Evolutionary conservation across 2,329 filamentous ascomycete species (phyloP).

Genomic region (Cordyceps sp.): DNA sequence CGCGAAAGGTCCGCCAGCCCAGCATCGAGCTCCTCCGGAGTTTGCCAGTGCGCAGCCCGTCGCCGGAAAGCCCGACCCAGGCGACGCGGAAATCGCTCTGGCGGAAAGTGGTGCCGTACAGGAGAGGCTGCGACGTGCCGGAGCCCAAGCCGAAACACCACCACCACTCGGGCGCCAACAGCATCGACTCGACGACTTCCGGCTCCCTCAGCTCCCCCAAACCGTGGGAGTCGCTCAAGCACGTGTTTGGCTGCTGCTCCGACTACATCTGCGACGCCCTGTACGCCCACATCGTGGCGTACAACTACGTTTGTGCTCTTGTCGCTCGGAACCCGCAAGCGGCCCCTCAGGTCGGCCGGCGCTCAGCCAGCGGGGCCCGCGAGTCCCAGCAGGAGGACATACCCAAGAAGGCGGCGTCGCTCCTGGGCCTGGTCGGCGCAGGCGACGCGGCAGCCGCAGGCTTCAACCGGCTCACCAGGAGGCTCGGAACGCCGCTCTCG

Average conservation of each 20-base stretch:
- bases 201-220: constrained; percentile 8
- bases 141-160: constrained; percentile 1
- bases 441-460: constrained; percentile 6
- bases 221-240: constrained; percentile 28
- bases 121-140: constrained; percentile 6
- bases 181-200: constrained; percentile 5
- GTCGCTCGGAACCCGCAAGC: constrained; percentile 9
- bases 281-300: constrained; percentile 41
- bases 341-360: constrained; percentile 3
- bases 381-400: constrained; percentile 18
- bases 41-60: constrained; percentile 5
- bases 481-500: constrained; percentile 10
- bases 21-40: constrained; percentile 8
- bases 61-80: constrained; percentile 4
- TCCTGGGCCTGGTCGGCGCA: constrained; percentile 27
- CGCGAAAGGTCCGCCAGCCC: constrained; percentile 32
- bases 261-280: constrained; percentile 41
- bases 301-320: constrained; percentile 35
- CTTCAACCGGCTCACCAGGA: constrained; percentile 9
- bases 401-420: constrained; percentile 33
- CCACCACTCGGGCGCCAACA: constrained; percentile 1
- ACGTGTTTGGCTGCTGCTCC: constrained; percentile 33
- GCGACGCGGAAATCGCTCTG: constrained; percentile 15
- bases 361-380: constrained; percentile 5
- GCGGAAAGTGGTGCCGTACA: constrained; percentile 17